Conservation (phyloP, 805 yeast species). For the Kodamaea neixiangensis region DNA sequence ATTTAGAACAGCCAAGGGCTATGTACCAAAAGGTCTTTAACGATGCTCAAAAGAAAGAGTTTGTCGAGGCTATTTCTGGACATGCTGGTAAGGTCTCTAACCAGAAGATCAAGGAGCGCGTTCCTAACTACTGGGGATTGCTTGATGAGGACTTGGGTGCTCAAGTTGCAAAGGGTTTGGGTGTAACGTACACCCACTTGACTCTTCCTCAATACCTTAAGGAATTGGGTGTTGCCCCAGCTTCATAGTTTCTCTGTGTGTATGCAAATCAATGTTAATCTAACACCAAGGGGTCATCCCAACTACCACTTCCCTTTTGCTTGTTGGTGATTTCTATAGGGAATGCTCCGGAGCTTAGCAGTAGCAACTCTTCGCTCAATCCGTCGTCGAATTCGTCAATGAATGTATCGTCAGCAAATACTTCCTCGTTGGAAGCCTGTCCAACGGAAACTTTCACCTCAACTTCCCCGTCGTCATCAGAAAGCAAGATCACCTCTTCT, state of each 20-base stretch:
- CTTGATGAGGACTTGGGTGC: slow-evolving; percentile 43
- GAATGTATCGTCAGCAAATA: not conserved
- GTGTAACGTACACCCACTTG: slow-evolving; percentile 35
- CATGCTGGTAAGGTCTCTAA: slow-evolving; percentile 37
- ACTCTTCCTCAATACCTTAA: slow-evolving; percentile 35
- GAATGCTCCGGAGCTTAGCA: slow-evolving; percentile 12
- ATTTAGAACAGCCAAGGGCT: slow-evolving; percentile 49
- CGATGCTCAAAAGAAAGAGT: slow-evolving; percentile 30
- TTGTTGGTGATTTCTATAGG: not conserved
- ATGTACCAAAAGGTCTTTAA: slow-evolving; percentile 42
- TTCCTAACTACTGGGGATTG: slow-evolving; percentile 45
- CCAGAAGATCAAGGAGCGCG: slow-evolving; percentile 33
- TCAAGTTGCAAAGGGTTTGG: slow-evolving; percentile 42
- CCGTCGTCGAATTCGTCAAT: slow-evolving; percentile 30
- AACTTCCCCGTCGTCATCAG: slow-evolving; percentile 27
- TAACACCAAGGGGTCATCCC: slow-evolving; percentile 42
- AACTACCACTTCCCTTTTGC: slow-evolving; percentile 32
- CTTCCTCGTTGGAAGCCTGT: not conserved
- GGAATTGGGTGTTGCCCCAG: slow-evolving; percentile 23
- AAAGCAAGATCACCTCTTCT: slow-evolving; percentile 28
- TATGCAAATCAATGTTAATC: slow-evolving; percentile 22
- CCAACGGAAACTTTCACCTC: not conserved
- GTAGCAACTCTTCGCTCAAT: slow-evolving; percentile 29
- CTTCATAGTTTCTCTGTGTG: slow-evolving; percentile 4
- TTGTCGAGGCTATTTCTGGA: slow-evolving; percentile 39